Conservation (phyloP, 306 rosid genomes). For the Phaseolus lunatus region DNA sequence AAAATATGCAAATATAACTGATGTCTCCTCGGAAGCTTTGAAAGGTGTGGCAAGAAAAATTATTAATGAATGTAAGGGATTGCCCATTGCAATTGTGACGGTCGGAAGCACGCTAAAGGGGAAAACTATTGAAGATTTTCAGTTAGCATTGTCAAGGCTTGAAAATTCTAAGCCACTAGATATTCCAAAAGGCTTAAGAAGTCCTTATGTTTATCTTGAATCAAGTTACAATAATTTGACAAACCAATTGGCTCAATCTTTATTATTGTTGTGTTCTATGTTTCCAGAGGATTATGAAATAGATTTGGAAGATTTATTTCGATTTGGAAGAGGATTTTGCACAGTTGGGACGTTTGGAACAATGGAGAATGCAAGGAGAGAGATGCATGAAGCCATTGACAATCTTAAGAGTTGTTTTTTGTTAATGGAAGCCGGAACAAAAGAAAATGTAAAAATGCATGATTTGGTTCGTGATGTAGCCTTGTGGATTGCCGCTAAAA, state of each 20-base stretch:
- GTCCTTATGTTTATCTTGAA: constrained; percentile 14
- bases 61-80: constrained; percentile 27
- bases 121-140: not conserved
- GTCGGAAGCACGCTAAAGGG: constrained; percentile 27
- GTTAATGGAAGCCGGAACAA: not conserved
- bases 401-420: constrained; percentile 28
- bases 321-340: not conserved
- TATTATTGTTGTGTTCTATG: constrained; percentile 37
- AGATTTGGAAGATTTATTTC: constrained; percentile 9
- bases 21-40: not conserved
- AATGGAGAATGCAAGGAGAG: not conserved
- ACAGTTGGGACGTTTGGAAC: not conserved
- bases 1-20: not conserved
- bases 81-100: constrained; percentile 32
- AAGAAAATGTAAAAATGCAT: constrained; percentile 32
- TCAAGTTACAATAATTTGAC: constrained; percentile 20
- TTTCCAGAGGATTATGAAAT: constrained; percentile 43
- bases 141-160: not conserved
- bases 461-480: constrained; percentile 37
- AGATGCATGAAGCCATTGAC: not conserved
- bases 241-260: not conserved
- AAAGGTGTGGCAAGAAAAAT: constrained; percentile 2
- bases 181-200: not conserved
- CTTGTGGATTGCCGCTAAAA: constrained; percentile 11
- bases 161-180: not conserved